Conservation (phyloP, 2,329 filamentous ascomycete genomes). For the Penicillium brasilianum region DNA sequence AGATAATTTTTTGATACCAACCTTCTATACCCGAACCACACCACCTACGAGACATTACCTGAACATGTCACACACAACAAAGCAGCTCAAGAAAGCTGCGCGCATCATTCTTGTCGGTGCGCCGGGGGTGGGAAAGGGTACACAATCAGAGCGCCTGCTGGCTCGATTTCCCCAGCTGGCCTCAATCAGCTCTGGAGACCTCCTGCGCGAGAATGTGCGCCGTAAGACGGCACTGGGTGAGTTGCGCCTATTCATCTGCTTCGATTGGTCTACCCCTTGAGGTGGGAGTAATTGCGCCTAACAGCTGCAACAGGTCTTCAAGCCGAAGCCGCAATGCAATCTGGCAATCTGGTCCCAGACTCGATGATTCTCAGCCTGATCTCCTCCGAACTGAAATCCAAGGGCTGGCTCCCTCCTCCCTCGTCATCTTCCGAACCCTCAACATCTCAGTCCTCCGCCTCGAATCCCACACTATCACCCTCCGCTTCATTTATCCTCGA, state of each 20-base stretch:
- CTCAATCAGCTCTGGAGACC: slow-evolving; percentile 90
- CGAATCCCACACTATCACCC: slow-evolving; percentile 64
- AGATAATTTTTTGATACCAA: slow-evolving; percentile 13
- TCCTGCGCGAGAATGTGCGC: slow-evolving; percentile 91
- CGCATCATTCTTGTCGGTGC: slow-evolving; percentile 94
- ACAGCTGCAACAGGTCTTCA: slow-evolving; percentile 70
- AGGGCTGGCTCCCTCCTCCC: slow-evolving; percentile 74
- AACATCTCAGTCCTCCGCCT: slow-evolving; percentile 9
- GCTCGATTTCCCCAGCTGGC: slow-evolving; percentile 85
- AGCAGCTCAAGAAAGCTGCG: slow-evolving; percentile 75
- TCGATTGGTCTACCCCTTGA: not conserved
- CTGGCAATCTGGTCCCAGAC: slow-evolving; percentile 89
- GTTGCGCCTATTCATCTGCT: slow-evolving; percentile 22
- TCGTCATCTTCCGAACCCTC: slow-evolving; percentile 42
- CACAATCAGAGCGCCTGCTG: slow-evolving; percentile 88
- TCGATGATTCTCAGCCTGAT: slow-evolving; percentile 91
- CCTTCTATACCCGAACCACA: slow-evolving; percentile 7
- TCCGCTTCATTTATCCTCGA: slow-evolving; percentile 92
- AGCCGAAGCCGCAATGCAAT: slow-evolving; percentile 85
- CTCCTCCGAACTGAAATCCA: slow-evolving; percentile 80
- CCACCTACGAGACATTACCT: slow-evolving; percentile 5
- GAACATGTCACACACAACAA: slow-evolving; percentile 42
- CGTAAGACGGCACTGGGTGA: slow-evolving; percentile 82
- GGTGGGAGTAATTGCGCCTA: slow-evolving; percentile 3
- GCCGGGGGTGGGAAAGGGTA: slow-evolving; percentile 96